These are phyloP conservation scores for Leishmania guyanensis DNA, from an alignment of 208 protist species.

Conservation along the genomic window DNA sequence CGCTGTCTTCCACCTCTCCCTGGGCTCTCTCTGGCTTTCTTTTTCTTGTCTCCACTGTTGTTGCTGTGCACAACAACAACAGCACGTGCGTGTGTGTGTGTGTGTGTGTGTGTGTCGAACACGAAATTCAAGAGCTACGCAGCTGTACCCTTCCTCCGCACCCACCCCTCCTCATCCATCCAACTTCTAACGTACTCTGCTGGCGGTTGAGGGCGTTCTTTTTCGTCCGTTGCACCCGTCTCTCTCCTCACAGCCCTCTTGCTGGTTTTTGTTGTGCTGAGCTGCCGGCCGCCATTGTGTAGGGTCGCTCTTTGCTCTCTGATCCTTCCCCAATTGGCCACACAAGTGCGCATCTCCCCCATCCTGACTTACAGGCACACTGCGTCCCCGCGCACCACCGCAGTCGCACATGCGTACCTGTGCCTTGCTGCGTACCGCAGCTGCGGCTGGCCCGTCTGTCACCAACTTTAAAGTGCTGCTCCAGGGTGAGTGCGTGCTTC, in stretches of 20 bases:
- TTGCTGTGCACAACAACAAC: not conserved
- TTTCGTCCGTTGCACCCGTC: not conserved
- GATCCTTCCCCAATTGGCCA: not conserved
- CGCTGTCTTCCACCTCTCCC: not conserved
- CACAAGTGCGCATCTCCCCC: not conserved
- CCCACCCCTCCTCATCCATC: not conserved
- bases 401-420: constrained; percentile 12
- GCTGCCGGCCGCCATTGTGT: not conserved
- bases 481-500: constrained; percentile 47
- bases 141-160: not conserved
- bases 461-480: constrained; percentile 27
- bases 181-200: not conserved
- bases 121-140: not conserved
- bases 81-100: not conserved
- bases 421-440: constrained; percentile 14
- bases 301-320: not conserved
- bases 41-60: not conserved
- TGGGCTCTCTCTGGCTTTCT: not conserved
- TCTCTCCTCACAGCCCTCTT: not conserved
- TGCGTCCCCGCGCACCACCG: not conserved
- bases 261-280: not conserved
- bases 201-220: not conserved
- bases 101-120: not conserved
- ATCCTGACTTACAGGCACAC: too few species aligned
- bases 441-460: constrained; percentile 2